A percentile compares a stretch with the other conserved stretches of the same genome.
Evolutionary conservation across 805 yeast genomes (phyloP).

Genomic region (Cyberlindnera mycetangii): DNA sequence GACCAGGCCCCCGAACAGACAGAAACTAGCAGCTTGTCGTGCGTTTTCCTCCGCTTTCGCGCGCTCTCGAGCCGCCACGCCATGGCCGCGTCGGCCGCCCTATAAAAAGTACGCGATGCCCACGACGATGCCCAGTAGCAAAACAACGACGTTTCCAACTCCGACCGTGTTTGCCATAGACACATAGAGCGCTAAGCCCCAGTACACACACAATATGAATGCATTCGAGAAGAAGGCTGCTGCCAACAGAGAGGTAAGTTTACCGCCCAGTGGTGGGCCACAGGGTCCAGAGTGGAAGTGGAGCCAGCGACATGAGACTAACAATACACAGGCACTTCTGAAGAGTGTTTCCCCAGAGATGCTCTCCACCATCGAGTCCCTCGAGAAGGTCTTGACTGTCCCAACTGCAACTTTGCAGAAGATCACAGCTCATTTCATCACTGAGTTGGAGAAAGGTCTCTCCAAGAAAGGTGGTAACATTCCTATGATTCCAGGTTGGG

Average conservation of each 20-base stretch:
- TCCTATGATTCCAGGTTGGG: conserved; percentile 99
- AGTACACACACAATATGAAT: conserved; percentile 5
- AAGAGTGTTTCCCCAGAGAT: conserved; percentile 61
- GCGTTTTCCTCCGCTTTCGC: no score
- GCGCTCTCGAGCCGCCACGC: neutral
- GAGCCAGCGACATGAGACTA: no score
- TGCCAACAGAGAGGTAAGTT: conserved; percentile 21
- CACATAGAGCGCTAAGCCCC: neutral
- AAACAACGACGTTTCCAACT: no score
- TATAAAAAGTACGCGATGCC: neutral
- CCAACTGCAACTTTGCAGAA: conserved; percentile 54
- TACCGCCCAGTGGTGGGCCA: neutral
- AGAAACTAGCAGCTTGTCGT: neutral
- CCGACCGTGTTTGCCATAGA: no score
- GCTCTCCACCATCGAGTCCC: conserved; percentile 51
- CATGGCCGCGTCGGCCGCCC: neutral
- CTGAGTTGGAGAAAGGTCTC: conserved; percentile 80
- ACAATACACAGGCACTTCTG: conserved; percentile 15
- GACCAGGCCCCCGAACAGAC: neutral
- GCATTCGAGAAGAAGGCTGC: conserved; percentile 2
- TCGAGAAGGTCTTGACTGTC: conserved; percentile 64
- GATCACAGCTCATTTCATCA: conserved; percentile 72
- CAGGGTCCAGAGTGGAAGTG: no score
- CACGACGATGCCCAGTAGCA: no score
- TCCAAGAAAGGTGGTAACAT: conserved; percentile 75